A percentile compares a stretch with the other conserved stretches of the same genome.
phyloP scores from a whole-genome alignment of 2,329 filamentous ascomycete species.

The Sporothrix brunneoviolacea region DNA sequence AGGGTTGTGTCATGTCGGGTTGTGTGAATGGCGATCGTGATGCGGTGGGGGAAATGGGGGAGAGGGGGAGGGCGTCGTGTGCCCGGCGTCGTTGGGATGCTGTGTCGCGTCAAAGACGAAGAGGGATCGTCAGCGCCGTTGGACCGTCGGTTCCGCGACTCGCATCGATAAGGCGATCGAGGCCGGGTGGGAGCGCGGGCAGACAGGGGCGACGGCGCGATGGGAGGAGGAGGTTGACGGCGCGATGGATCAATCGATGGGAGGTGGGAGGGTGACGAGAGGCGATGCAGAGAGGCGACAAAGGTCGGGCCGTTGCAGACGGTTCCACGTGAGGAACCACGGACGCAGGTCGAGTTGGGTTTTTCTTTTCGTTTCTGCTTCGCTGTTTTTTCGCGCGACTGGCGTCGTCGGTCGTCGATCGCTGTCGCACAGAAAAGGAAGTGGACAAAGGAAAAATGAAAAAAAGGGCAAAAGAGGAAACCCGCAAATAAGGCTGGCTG shows the following conservation, averaged over 20 bases:
- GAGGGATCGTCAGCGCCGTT: neutral
- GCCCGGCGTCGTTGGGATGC: neutral
- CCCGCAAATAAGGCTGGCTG: conserved; percentile 3
- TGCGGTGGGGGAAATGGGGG: too few species aligned
- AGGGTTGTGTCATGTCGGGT: conserved; percentile 14
- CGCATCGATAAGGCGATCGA: neutral
- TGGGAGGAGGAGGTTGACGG: neutral
- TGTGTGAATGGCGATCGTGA: too few species aligned
- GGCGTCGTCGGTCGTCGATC: neutral
- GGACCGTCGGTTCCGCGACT: neutral
- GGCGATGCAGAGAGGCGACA: neutral
- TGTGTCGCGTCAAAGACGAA: conserved; percentile 7
- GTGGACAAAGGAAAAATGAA: neutral
- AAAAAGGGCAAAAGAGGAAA: neutral
- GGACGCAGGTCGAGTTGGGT: too few species aligned
- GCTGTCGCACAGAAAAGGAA: neutral
- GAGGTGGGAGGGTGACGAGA: neutral
- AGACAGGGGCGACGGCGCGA: neutral
- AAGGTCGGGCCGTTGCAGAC: neutral
- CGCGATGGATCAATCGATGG: neutral
- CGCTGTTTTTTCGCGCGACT: too few species aligned
- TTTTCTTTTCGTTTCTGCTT: too few species aligned
- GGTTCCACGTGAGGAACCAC: neutral
- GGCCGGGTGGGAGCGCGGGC: neutral
- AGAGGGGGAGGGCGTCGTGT: too few species aligned